A percentile compares a stretch with the other conserved stretches of the same genome.
These are phyloP conservation scores for Cryptococcus sp. DNA, from an alignment of 1,284 basidiomycete species.

Conservation along the genomic window DNA sequence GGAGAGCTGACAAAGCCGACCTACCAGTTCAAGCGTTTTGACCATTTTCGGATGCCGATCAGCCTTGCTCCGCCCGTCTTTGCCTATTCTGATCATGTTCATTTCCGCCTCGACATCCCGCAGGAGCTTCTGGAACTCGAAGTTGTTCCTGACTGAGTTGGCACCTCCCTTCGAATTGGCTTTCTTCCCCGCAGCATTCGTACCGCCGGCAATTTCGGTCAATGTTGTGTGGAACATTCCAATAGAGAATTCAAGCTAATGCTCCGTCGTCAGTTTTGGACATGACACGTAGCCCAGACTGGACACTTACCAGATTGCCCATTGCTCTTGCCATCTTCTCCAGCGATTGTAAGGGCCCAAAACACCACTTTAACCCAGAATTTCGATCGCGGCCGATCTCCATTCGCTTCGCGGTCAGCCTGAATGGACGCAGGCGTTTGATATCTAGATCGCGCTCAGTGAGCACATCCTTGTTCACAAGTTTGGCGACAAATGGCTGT, in stretches of 20 bases:
- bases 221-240: constrained; percentile 73
- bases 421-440: constrained; percentile 43
- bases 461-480: constrained; percentile 45
- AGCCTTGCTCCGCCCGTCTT: constrained; percentile 48
- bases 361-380: constrained; percentile 30
- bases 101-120: constrained; percentile 48
- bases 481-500: constrained; percentile 45
- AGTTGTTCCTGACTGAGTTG: constrained; percentile 39
- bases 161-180: constrained; percentile 33
- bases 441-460: constrained; percentile 44
- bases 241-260: constrained; percentile 76
- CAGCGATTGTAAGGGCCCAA: constrained; percentile 30
- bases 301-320: constrained; percentile 69
- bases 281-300: not conserved
- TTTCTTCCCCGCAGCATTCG: constrained; percentile 41
- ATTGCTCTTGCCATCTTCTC: constrained; percentile 69
- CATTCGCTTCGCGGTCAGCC: constrained; percentile 41
- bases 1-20: constrained; percentile 6
- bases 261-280: not conserved
- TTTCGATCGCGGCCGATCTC: constrained; percentile 34
- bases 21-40: constrained; percentile 67
- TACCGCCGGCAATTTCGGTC: constrained; percentile 52
- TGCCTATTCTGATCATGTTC: constrained; percentile 39
- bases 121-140: constrained; percentile 50
- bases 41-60: constrained; percentile 89